A percentile compares a stretch with the other conserved stretches of the same genome.
Conservation (phyloP, 768 basidiomycete species). For the Lactarius deliciosus region DNA sequence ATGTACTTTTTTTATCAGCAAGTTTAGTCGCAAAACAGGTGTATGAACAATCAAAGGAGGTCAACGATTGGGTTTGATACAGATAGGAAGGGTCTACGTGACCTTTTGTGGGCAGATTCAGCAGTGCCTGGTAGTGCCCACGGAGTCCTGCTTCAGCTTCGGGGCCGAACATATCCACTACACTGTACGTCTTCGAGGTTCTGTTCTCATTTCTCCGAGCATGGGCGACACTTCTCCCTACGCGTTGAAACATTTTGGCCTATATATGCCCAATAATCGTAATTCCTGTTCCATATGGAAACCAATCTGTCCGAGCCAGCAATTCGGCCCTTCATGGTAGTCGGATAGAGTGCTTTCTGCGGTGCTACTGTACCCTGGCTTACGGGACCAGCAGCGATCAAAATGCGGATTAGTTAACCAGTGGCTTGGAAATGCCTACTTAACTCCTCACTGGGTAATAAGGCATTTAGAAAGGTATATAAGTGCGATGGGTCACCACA, state of each 20-base stretch:
- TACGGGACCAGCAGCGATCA: no score
- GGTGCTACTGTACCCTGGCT: neutral
- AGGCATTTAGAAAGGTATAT: neutral
- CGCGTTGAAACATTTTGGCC: neutral
- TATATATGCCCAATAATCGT: neutral
- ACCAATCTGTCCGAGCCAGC: neutral
- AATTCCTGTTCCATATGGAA: no score
- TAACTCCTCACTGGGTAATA: no score
- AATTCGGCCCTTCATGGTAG: neutral
- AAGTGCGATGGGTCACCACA: neutral
- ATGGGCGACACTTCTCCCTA: no score
- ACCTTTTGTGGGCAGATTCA: neutral
- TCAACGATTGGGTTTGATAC: no score
- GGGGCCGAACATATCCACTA: neutral
- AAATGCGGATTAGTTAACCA: neutral
- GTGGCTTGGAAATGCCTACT: neutral
- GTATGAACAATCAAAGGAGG: no score
- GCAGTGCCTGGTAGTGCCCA: neutral
- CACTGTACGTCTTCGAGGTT: no score
- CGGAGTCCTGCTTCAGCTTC: neutral
- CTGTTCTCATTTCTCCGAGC: neutral
- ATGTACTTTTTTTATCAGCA: no score
- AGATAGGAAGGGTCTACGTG: neutral
- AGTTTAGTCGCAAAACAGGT: no score
- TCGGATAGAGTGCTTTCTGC: no score